Evolutionary conservation across 306 rosid species (phyloP).

Genomic region (Cicer cuneatum): DNA sequence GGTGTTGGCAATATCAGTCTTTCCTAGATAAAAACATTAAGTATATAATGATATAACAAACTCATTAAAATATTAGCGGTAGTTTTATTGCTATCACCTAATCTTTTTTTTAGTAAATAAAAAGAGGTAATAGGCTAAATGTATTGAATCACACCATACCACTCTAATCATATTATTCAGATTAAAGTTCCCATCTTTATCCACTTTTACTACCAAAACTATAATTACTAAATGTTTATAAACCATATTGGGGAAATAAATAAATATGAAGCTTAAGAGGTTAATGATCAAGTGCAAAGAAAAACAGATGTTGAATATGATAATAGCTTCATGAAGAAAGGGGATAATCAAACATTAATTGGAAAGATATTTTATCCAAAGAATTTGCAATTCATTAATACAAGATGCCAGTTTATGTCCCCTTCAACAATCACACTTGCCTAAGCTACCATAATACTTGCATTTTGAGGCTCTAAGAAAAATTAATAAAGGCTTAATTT

Average conservation of each 20-base stretch:
- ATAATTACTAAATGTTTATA: slow-evolving; percentile 2
- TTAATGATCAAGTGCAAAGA: slow-evolving; percentile 2
- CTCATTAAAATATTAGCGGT: not conserved
- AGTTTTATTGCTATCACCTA: not conserved
- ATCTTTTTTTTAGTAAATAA: not conserved
- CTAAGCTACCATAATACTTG: not conserved
- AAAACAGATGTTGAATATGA: slow-evolving; percentile 12
- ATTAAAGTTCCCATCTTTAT: not conserved
- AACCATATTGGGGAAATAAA: slow-evolving; percentile 11
- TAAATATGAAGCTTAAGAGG: not conserved
- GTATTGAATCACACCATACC: slow-evolving; percentile 1
- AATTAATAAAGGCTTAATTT: slow-evolving; percentile 17
- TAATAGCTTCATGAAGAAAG: not conserved
- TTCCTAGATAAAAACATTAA: not conserved
- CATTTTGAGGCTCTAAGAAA: not conserved
- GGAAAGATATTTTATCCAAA: slow-evolving; percentile 16
- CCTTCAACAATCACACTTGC: not conserved
- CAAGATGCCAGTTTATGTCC: not conserved
- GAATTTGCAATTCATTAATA: not conserved
- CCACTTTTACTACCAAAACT: slow-evolving; percentile 13
- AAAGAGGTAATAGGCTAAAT: slow-evolving; percentile 4
- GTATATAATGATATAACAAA: slow-evolving; percentile 15
- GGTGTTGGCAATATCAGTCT: slow-evolving; percentile 14
- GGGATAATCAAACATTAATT: not conserved
- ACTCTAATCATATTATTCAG: slow-evolving; percentile 12